A percentile compares a stretch with the other conserved stretches of the same genome.
Conservation (phyloP, 2,329 filamentous ascomycete genomes). For the Stagonosporopsis rhizophila region DNA sequence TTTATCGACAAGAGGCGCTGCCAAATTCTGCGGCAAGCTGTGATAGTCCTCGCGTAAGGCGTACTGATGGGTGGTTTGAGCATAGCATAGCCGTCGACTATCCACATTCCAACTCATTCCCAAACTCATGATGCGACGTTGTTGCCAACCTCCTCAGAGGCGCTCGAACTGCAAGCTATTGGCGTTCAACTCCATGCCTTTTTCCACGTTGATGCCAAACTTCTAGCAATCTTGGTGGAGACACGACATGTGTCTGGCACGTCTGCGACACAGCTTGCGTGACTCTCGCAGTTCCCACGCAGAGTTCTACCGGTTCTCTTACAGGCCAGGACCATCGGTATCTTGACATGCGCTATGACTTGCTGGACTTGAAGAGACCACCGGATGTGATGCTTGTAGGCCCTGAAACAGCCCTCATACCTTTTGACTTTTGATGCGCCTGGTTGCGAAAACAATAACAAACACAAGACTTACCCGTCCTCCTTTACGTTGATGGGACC, state of each 20-base stretch:
- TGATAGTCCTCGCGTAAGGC: conserved; percentile 45
- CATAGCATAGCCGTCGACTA: conserved; percentile 44
- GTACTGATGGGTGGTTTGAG: conserved; percentile 40
- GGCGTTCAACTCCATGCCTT: conserved; percentile 19
- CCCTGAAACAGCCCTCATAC: conserved; percentile 1
- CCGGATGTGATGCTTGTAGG: background rate
- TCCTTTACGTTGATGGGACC: conserved; percentile 77
- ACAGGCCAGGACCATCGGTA: background rate
- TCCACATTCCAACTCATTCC: conserved; percentile 39
- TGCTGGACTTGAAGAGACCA: background rate
- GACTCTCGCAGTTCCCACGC: conserved; percentile 1
- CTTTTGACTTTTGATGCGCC: conserved; percentile 37
- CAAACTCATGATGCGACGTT: conserved; percentile 32
- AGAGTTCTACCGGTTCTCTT: conserved; percentile 5
- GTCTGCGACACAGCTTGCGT: conserved; percentile 4
- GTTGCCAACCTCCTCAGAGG: conserved; percentile 23
- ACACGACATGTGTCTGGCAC: conserved; percentile 1
- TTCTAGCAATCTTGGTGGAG: conserved; percentile 12
- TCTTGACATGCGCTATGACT: background rate
- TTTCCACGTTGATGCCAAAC: conserved; percentile 17
- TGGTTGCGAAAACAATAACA: conserved; percentile 20
- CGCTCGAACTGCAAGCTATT: conserved; percentile 11
- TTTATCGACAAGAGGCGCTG: conserved; percentile 73
- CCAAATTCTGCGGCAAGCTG: conserved; percentile 50
- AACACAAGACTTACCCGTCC: conserved; percentile 76